Percentiles rank a stretch among this genome's conserved stretches.
phyloP scores from a whole-genome alignment of 257 asterid species.

The Linaria vulgaris region DNA sequence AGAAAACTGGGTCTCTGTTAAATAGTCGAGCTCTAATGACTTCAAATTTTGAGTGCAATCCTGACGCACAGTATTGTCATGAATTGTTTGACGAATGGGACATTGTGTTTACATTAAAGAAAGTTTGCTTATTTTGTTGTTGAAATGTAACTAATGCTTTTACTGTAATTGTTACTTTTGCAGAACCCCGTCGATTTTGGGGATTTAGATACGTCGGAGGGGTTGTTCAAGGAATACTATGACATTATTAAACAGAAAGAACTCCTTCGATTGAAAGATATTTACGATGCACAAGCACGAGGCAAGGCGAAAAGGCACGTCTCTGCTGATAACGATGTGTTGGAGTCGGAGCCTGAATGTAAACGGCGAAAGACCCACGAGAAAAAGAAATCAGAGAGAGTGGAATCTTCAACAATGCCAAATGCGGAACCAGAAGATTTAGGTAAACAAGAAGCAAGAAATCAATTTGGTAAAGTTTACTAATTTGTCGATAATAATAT shows the following conservation, averaged over 20 bases:
- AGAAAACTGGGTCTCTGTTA: no score
- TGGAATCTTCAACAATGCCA: no score
- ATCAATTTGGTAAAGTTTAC: no score
- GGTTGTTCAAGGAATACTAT: conserved; percentile 75
- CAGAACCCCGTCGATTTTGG: conserved; percentile 70
- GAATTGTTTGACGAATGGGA: no score
- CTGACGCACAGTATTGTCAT: no score
- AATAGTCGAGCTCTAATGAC: no score
- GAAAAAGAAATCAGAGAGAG: conserved; percentile 34
- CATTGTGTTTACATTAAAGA: no score
- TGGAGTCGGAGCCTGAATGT: conserved; percentile 26
- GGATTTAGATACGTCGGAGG: conserved; percentile 68
- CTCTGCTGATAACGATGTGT: conserved; percentile 46
- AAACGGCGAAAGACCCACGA: conserved; percentile 25
- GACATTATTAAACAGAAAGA: conserved; percentile 41
- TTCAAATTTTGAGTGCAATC: no score
- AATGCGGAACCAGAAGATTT: conserved; percentile 39
- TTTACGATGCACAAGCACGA: conserved; percentile 43
- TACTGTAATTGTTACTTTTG: conserved; percentile 23
- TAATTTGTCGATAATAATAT: no score
- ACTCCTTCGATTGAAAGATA: conserved; percentile 40
- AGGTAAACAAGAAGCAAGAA: conserved; percentile 43
- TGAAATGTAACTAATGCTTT: not conserved
- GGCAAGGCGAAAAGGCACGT: conserved; percentile 25
- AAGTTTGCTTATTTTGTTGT: no score